A percentile compares a stretch with the other conserved stretches of the same genome.
Evolutionary conservation across 495 filamentous ascomycete species (phyloP).

Genomic region (Neurospora sp.): DNA sequence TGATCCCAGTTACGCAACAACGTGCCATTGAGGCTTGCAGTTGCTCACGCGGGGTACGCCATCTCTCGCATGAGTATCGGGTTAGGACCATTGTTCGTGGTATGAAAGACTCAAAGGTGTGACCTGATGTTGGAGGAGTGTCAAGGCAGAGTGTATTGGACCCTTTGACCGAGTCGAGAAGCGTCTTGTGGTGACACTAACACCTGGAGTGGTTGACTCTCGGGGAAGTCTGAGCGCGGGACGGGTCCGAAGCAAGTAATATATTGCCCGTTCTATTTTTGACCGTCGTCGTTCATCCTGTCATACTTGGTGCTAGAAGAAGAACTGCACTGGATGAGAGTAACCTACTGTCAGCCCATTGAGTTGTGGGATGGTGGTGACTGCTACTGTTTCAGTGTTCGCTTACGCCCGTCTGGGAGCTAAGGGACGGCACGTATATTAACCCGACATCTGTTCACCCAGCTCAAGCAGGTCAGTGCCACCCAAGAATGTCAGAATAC

Average conservation of each 20-base stretch:
- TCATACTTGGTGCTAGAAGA: not conserved
- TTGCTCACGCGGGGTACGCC: not conserved
- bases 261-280: constrained; percentile 7
- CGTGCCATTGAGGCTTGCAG: not conserved
- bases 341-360: not conserved
- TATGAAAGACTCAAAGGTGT: not conserved
- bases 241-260: constrained; percentile 1
- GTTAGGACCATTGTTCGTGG: not conserved
- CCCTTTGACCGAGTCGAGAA: not conserved
- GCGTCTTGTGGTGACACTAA: not conserved
- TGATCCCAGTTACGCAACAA: not conserved
- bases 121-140: not conserved
- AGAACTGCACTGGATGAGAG: not conserved
- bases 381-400: not conserved
- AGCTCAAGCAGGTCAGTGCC: not conserved
- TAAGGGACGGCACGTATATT: not conserved
- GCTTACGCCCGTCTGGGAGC: not conserved
- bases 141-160: not conserved
- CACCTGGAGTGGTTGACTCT: not conserved
- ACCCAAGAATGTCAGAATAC: not conserved
- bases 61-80: not conserved
- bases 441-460: not conserved
- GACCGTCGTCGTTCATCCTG: not conserved
- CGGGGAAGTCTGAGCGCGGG: not conserved
- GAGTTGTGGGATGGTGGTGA: not conserved